Evolutionary conservation across 495 filamentous ascomycete genomes (phyloP).

Genomic region (Cenococcum geophilum): DNA sequence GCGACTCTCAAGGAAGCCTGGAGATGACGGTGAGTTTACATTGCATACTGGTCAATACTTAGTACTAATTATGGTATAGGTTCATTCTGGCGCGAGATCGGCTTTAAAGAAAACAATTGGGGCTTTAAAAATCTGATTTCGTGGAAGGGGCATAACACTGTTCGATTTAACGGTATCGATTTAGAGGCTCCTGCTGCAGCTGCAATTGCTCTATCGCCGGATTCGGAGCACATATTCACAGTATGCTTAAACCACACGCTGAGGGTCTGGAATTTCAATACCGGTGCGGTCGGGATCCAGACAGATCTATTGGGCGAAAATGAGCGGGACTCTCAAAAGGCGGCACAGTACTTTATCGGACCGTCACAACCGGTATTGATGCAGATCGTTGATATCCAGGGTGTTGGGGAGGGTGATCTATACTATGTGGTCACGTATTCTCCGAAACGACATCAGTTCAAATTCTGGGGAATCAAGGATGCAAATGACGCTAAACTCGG

Average conservation of each 20-base stretch:
- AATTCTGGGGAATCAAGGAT: constrained; percentile 79
- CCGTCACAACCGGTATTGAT: constrained; percentile 67
- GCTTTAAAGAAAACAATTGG: constrained; percentile 76
- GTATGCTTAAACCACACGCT: constrained; percentile 81
- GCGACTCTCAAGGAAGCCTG: constrained; percentile 58
- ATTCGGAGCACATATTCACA: constrained; percentile 68
- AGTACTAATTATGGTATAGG: constrained; percentile 34
- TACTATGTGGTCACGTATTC: constrained; percentile 81
- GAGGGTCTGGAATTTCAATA: constrained; percentile 75
- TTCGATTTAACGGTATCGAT: constrained; percentile 58
- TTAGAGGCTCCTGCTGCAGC: constrained; percentile 60
- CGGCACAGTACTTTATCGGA: constrained; percentile 64
- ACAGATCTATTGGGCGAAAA: constrained; percentile 62
- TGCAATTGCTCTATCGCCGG: constrained; percentile 58
- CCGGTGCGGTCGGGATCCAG: constrained; percentile 62
- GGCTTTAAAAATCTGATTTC: constrained; percentile 63
- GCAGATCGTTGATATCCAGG: constrained; percentile 57
- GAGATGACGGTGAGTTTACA: constrained; percentile 55
- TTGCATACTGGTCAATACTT: constrained; percentile 18
- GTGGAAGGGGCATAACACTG: constrained; percentile 59
- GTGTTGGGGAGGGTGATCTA: constrained; percentile 50
- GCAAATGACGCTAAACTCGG: constrained; percentile 56
- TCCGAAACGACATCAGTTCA: constrained; percentile 81
- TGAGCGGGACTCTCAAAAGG: constrained; percentile 50
- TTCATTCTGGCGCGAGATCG: constrained; percentile 66